phyloP scores from a whole-genome alignment of 1,139 yeast genomes.

The Pichia cactophila region DNA sequence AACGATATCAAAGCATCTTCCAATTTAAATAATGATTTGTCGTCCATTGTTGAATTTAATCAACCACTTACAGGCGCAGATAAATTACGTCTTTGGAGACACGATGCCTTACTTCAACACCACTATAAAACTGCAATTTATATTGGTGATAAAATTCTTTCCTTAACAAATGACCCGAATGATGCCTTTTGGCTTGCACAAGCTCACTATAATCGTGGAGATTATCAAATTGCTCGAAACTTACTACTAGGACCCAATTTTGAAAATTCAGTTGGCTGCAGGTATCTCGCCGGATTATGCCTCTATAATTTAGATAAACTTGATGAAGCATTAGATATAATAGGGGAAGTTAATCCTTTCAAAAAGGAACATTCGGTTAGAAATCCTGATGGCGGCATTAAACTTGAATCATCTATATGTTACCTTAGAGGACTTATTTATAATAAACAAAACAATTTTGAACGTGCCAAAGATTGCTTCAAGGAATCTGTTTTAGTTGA shows the following conservation, averaged over 20 bases:
- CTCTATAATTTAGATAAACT: slow-evolving; percentile 65
- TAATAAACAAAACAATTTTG: slow-evolving; percentile 78
- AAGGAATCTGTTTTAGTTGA: slow-evolving; percentile 84
- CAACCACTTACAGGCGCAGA: slow-evolving; percentile 72
- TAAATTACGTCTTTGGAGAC: slow-evolving; percentile 83
- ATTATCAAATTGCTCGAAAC: slow-evolving; percentile 72
- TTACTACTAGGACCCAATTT: slow-evolving; percentile 34
- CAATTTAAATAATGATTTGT: slow-evolving; percentile 7
- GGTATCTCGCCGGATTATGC: slow-evolving; percentile 76
- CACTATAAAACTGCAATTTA: slow-evolving; percentile 86
- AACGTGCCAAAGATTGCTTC: slow-evolving; percentile 79
- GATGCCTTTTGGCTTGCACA: slow-evolving; percentile 98
- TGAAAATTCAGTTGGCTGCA: slow-evolving; percentile 52
- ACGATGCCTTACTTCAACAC: slow-evolving; percentile 89
- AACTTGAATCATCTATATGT: slow-evolving; percentile 82
- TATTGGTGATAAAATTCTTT: slow-evolving; percentile 83
- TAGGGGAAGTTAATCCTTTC: slow-evolving; percentile 82
- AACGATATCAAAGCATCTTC: not conserved
- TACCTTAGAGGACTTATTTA: slow-evolving; percentile 78
- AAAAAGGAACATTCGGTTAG: slow-evolving; percentile 27
- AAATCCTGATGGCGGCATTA: slow-evolving; percentile 68
- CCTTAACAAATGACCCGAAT: slow-evolving; percentile 75
- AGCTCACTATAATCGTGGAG: slow-evolving; percentile 68
- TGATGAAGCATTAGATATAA: slow-evolving; percentile 83
- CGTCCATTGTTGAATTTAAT: slow-evolving; percentile 15